These are phyloP conservation scores for Solanum bukasovii DNA, from an alignment of 257 asterid genomes.

Conservation along the genomic window DNA sequence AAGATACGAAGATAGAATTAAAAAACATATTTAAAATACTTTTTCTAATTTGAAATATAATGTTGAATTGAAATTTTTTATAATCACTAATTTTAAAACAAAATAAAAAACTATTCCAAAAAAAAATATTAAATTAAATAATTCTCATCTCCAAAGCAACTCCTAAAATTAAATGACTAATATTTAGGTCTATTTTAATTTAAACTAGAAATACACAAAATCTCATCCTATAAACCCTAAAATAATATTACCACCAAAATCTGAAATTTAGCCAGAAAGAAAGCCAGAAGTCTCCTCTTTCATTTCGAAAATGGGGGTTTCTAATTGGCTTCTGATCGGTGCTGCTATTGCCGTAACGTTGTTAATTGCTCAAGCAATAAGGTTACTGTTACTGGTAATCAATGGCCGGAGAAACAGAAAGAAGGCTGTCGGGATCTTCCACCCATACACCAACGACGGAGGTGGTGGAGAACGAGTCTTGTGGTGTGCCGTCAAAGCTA, in stretches of 20 bases:
- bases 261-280: background rate
- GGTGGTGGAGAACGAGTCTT: constrained; percentile 99
- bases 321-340: background rate
- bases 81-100: background rate
- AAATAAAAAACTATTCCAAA: background rate
- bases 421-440: constrained; percentile 66
- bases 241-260: no score
- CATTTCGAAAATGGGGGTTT: background rate
- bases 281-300: background rate
- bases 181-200: background rate
- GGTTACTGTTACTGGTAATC: constrained; percentile 6
- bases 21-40: background rate
- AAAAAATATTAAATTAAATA: no score
- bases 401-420: constrained; percentile 31
- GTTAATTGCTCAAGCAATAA: background rate
- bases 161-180: no score
- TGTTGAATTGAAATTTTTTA: background rate
- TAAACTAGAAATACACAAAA: background rate
- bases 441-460: constrained; percentile 91
- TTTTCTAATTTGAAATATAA: background rate
- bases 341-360: background rate
- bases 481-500: constrained; percentile 94
- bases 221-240: background rate
- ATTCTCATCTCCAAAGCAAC: background rate
- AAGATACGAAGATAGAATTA: background rate